Evolutionary conservation across 2,329 filamentous ascomycete species (phyloP).

Genomic region (Chlorencoelia australis): DNA sequence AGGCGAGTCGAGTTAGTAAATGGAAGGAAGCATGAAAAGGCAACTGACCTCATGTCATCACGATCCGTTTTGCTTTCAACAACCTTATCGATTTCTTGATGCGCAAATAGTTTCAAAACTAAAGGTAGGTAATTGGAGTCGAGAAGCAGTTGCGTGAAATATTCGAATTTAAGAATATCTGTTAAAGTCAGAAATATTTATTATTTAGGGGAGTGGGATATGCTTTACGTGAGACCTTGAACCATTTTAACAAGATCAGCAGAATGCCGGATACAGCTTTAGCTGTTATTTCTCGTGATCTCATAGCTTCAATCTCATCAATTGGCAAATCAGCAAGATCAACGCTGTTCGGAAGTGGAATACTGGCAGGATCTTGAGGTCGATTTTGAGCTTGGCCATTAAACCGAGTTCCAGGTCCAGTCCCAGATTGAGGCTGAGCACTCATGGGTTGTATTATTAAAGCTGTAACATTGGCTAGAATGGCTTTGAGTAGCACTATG

Average conservation of each 20-base stretch:
- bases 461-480: conserved; percentile 81
- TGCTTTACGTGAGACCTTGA: conserved; percentile 78
- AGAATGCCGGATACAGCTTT: conserved; percentile 90
- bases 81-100: conserved; percentile 86
- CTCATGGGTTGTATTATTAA: conserved; percentile 51
- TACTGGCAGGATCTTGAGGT: conserved; percentile 22
- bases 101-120: conserved; percentile 84
- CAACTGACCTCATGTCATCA: conserved; percentile 62
- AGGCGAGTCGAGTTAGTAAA: conserved; percentile 11
- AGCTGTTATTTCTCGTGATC: conserved; percentile 75
- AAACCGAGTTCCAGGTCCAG: conserved; percentile 21
- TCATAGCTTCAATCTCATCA: conserved; percentile 73
- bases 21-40: background rate
- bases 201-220: background rate
- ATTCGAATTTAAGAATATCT: conserved; percentile 95
- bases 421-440: conserved; percentile 14
- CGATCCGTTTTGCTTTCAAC: conserved; percentile 80
- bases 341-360: conserved; percentile 18
- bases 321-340: conserved; percentile 39
- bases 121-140: conserved; percentile 94
- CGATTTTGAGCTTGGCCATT: conserved; percentile 19
- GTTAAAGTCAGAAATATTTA: conserved; percentile 12
- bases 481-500: conserved; percentile 83
- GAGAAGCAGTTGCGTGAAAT: conserved; percentile 81
- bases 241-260: conserved; percentile 87